phyloP scores from a whole-genome alignment of 352 stramenopile genomes.

The Phytophthora chlamydospora region DNA sequence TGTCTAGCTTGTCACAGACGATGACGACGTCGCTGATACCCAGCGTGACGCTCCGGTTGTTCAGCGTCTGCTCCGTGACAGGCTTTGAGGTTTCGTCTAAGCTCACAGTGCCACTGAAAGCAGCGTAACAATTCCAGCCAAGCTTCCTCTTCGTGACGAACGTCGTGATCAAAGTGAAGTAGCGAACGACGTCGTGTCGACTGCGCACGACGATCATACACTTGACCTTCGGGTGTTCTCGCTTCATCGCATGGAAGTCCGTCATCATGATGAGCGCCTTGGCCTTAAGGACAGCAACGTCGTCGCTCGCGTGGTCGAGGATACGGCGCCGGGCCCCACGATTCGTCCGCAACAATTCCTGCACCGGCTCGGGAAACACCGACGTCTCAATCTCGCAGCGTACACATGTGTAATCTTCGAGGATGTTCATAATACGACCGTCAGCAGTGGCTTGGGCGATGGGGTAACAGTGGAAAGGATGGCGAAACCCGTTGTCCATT shows the following conservation, averaged over 20 bases:
- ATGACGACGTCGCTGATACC: conserved; percentile 75
- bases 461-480: conserved; percentile 78
- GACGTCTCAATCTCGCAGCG: conserved; percentile 62
- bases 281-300: conserved; percentile 64
- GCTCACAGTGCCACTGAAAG: conserved; percentile 64
- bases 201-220: conserved; percentile 86
- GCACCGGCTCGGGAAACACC: conserved; percentile 46
- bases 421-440: conserved; percentile 63
- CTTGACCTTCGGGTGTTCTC: conserved; percentile 36
- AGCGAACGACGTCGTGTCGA: conserved; percentile 80
- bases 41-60: conserved; percentile 53
- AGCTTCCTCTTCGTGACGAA: conserved; percentile 62
- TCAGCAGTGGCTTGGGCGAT: conserved; percentile 66
- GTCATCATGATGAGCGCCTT: conserved; percentile 81
- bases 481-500: conserved; percentile 15
- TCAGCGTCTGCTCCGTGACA: conserved; percentile 75
- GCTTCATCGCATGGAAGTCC: conserved; percentile 53
- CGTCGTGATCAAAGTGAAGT: conserved; percentile 64
- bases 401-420: conserved; percentile 68
- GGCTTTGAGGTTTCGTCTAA: conserved; percentile 26
- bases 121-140: conserved; percentile 71
- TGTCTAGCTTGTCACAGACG: conserved; percentile 89
- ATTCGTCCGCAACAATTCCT: conserved; percentile 37
- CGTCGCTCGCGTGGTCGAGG: conserved; percentile 68
- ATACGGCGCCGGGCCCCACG: conserved; percentile 43